Conservation (phyloP, 768 basidiomycete genomes). For the Coprinopsis strossmayeri region DNA sequence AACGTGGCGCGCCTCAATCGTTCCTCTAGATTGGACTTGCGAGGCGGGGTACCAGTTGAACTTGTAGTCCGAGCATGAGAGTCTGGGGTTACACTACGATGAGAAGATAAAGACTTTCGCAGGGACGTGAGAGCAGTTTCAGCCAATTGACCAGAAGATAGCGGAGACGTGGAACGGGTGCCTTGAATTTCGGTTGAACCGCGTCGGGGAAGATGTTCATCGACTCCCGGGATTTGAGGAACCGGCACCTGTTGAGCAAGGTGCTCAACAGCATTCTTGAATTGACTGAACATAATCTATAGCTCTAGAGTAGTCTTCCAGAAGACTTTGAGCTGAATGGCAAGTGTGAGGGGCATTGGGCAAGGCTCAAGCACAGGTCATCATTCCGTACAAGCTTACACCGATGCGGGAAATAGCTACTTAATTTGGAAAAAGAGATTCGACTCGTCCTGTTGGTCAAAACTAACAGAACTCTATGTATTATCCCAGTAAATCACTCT, state of each 20-base stretch:
- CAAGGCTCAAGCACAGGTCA: background rate
- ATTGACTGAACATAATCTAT: slow-evolving; percentile 62
- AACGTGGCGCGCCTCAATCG: slow-evolving; percentile 62
- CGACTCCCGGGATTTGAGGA: slow-evolving; percentile 1
- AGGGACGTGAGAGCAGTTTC: slow-evolving; percentile 56
- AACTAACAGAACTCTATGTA: background rate
- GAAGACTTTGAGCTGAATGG: no score
- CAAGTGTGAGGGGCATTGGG: no score
- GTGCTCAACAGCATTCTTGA: slow-evolving; percentile 67
- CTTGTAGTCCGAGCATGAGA: slow-evolving; percentile 12
- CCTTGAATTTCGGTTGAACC: slow-evolving; percentile 11
- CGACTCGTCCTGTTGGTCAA: background rate
- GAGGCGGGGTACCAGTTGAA: slow-evolving; percentile 13
- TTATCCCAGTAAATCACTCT: background rate
- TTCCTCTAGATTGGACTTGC: slow-evolving; percentile 67
- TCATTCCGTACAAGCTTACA: background rate
- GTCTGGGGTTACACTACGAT: slow-evolving; percentile 41
- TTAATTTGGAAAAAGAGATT: background rate
- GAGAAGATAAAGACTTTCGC: slow-evolving; percentile 54
- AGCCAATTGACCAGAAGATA: slow-evolving; percentile 49
- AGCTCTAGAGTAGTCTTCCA: background rate
- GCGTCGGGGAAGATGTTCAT: slow-evolving; percentile 20
- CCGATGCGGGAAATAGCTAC: background rate
- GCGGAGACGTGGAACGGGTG: slow-evolving; percentile 23
- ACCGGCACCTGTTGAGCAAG: slow-evolving; percentile 38